Conservation (phyloP, 1,284 basidiomycete species). For the Inonotus hispidus region DNA sequence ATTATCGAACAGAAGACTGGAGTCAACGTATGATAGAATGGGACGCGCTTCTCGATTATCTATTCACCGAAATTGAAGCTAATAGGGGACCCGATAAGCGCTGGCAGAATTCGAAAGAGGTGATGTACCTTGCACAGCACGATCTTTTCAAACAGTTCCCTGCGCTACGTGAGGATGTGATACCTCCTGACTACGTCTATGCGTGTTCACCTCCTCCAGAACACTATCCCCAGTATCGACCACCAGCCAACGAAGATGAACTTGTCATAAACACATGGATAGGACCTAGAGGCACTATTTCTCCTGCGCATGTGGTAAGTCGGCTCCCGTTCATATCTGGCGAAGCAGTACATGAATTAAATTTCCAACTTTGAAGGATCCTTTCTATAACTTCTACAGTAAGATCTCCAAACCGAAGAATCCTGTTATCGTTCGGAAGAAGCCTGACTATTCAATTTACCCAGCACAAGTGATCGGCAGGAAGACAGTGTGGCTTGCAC, state of each 20-base stretch:
- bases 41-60: conserved; percentile 62
- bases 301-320: conserved; percentile 89
- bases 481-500: conserved; percentile 92
- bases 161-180: conserved; percentile 64
- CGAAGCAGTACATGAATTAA: not conserved
- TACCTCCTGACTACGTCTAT: conserved; percentile 86
- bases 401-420: conserved; percentile 19
- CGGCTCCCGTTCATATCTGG: conserved; percentile 13
- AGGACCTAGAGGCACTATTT: conserved; percentile 71
- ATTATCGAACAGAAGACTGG: conserved; percentile 84
- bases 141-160: conserved; percentile 85
- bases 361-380: conserved; percentile 57
- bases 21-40: conserved; percentile 76
- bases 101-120: conserved; percentile 12
- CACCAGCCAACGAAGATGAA: conserved; percentile 65
- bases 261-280: conserved; percentile 86
- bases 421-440: not conserved
- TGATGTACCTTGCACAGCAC: conserved; percentile 90
- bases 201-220: conserved; percentile 46
- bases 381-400: conserved; percentile 91
- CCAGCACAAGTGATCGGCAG: conserved; percentile 82
- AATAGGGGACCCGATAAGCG: conserved; percentile 21
- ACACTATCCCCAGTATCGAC: conserved; percentile 48
- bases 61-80: conserved; percentile 37
- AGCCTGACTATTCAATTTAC: not conserved